Conservation (phyloP, 805 yeast genomes). For the Metschnikowia lachancei region DNA sequence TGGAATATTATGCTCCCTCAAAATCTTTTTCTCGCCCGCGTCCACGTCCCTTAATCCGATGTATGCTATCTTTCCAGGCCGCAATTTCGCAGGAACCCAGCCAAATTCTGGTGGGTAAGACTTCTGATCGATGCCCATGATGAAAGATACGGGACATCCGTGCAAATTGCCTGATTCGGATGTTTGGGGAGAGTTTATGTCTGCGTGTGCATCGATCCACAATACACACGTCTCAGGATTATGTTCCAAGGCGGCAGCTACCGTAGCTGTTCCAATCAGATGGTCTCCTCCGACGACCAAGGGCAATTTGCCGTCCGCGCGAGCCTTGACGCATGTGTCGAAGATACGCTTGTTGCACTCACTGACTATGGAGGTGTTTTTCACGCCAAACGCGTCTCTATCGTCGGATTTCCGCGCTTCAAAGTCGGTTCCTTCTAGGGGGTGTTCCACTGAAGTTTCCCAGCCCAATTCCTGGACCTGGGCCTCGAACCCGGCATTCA, state of each 20-base stretch:
- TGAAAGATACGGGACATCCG: slow-evolving; percentile 93
- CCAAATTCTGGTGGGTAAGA: slow-evolving; percentile 68
- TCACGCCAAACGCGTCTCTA: slow-evolving; percentile 50
- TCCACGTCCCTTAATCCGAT: slow-evolving; percentile 95
- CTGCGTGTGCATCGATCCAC: slow-evolving; percentile 99
- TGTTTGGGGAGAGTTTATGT: slow-evolving; percentile 82
- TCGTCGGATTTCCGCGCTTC: slow-evolving; percentile 44
- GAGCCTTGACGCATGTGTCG: slow-evolving; percentile 53
- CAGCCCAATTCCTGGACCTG: slow-evolving; percentile 72
- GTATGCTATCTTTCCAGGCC: slow-evolving; percentile 74
- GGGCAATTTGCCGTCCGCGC: slow-evolving; percentile 54
- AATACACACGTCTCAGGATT: slow-evolving; percentile 85
- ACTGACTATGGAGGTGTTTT: slow-evolving; percentile 76
- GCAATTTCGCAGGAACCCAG: slow-evolving; percentile 76
- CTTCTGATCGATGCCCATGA: slow-evolving; percentile 73
- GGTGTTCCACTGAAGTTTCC: slow-evolving; percentile 52
- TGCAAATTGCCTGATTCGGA: slow-evolving; percentile 89
- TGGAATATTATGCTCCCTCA: slow-evolving; percentile 67
- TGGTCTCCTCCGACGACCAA: slow-evolving; percentile 96
- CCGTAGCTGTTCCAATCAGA: slow-evolving; percentile 91
- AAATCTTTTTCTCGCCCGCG: slow-evolving; percentile 72
- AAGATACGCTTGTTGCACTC: slow-evolving; percentile 65
- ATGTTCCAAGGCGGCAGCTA: slow-evolving; percentile 73
- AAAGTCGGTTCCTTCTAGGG: slow-evolving; percentile 50
- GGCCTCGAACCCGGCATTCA: slow-evolving; percentile 65